Evolutionary conservation across 1,284 basidiomycete genomes (phyloP), one percentile per base, ranked within the genome.

Genomic region (Malassezia sp.): DNA sequence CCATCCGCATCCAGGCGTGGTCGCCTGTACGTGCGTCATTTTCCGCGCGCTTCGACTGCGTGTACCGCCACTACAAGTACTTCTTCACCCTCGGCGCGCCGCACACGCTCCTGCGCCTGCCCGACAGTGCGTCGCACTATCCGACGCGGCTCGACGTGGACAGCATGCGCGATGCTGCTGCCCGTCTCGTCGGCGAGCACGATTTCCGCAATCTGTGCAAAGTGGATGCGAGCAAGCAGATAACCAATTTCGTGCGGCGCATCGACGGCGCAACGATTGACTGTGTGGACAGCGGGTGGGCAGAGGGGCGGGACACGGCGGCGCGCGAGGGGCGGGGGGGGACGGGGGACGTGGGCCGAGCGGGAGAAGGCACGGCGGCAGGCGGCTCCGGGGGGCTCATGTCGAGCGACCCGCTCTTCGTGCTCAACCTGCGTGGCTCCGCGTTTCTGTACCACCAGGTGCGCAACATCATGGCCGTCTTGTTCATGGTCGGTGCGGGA

Each of bases 381-480:
- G 8, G 27, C 61, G 34, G 61, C 72, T 45, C 18, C n/a, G n/a
- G n/a, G n/a, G n/a, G n/a, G n/a, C n/a, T n/a, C n/a, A n/a, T n/a
- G n/a, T n/a, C n/a, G n/a, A 39, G 42, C 15, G 65, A 68, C 38
- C 41, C 44, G 12, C 63, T 63, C 60, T 80, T 81, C 60, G 85
- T 90, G 21, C 77, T 96, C 58, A 85, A 96, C 69, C 79, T 96
- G 28, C 74, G 83, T 31, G 90, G 90, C 1, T 83, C 78, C 0
- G 90, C 89, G 0, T 95, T 95, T 70, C 74, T 97, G 32, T 97
- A 93, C 73, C 88, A 99, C 72, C 91, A 96, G 75, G 93, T 97
- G 10, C 79, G 91, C 32, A 87, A 95, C 69, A 95, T 96, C 71
- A 84, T 96, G 78, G 85, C 86, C 2, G 72, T 93, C 37, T 76